Percentiles rank a stretch among this genome's conserved stretches.
phyloP scores from a whole-genome alignment of 163 green algal genomes.

The Trebouxiophyceae sp. region DNA sequence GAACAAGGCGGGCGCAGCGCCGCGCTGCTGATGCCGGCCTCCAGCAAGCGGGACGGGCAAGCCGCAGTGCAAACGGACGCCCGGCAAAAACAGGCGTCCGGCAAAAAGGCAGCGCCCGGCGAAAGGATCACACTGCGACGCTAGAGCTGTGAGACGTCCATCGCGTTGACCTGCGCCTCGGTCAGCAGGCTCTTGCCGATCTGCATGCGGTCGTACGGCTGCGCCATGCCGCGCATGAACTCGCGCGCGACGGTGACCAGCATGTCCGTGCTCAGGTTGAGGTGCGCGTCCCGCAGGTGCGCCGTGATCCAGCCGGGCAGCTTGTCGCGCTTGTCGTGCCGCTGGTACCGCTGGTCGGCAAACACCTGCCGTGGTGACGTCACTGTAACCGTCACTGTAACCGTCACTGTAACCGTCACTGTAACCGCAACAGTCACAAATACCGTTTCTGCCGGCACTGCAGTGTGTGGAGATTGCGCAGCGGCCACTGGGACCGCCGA shows the following conservation, averaged over 20 bases:
- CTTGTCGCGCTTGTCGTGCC: constrained; percentile 97
- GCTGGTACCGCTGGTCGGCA: constrained; percentile 93
- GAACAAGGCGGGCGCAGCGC: too few relatives aligned
- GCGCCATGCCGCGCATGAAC: constrained; percentile 90
- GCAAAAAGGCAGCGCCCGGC: too few relatives aligned
- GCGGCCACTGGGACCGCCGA: background rate
- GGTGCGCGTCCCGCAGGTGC: constrained; percentile 85
- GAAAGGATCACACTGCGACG: too few relatives aligned
- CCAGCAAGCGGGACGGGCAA: too few relatives aligned
- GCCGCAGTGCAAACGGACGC: too few relatives aligned
- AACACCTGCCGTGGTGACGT: constrained; percentile 71
- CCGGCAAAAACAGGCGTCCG: too few relatives aligned
- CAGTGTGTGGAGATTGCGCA: too few relatives aligned
- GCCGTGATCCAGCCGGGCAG: constrained; percentile 89
- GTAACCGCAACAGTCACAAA: too few relatives aligned
- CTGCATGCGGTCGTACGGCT: constrained; percentile 54
- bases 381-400: background rate
- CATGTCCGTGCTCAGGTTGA: constrained; percentile 98
- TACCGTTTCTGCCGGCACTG: too few relatives aligned
- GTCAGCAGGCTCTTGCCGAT: constrained; percentile 66
- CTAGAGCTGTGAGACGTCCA: constrained; percentile 23
- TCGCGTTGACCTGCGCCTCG: constrained; percentile 51
- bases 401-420: too few relatives aligned
- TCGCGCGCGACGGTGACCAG: constrained; percentile 77
- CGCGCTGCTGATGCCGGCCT: too few relatives aligned